Conservation (phyloP, 768 basidiomycete species). For the Tylopilus cervinicoccineus region DNA sequence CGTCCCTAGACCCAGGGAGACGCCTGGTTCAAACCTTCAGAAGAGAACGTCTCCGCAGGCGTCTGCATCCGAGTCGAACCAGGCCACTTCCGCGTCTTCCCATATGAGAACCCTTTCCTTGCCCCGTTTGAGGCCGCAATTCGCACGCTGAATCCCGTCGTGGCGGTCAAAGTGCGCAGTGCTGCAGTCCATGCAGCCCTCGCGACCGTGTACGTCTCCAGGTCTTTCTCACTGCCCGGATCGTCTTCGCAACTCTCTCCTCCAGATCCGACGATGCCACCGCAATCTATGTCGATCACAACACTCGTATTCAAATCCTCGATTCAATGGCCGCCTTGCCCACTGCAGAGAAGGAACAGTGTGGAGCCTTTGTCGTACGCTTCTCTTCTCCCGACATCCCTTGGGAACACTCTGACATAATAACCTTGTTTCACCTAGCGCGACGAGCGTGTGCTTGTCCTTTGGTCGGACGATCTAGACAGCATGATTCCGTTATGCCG, state of each 20-base stretch:
- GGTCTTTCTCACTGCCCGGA: too few species aligned
- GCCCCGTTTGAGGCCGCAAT: slow-evolving; percentile 82
- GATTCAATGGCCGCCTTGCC: slow-evolving; percentile 65
- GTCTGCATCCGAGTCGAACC: slow-evolving; percentile 70
- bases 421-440: slow-evolving; percentile 42
- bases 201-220: slow-evolving; percentile 52
- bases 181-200: slow-evolving; percentile 80
- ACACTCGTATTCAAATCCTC: slow-evolving; percentile 86
- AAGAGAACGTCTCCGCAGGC: slow-evolving; percentile 76
- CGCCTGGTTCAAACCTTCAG: slow-evolving; percentile 83
- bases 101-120: slow-evolving; percentile 79
- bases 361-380: slow-evolving; percentile 78
- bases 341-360: slow-evolving; percentile 86
- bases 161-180: slow-evolving; percentile 77
- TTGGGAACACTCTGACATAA: neutral
- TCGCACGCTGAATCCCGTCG: slow-evolving; percentile 71
- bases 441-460: slow-evolving; percentile 76
- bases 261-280: slow-evolving; percentile 53
- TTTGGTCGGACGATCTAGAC: slow-evolving; percentile 85
- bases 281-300: slow-evolving; percentile 66
- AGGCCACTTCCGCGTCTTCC: slow-evolving; percentile 75
- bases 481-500: slow-evolving; percentile 67
- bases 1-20: slow-evolving; percentile 66
- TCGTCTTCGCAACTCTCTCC: neutral
- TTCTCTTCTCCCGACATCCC: slow-evolving; percentile 8